These are phyloP conservation scores for Trichoderma arundinaceum DNA, from an alignment of 2,329 filamentous ascomycete genomes.

Conservation along the genomic window DNA sequence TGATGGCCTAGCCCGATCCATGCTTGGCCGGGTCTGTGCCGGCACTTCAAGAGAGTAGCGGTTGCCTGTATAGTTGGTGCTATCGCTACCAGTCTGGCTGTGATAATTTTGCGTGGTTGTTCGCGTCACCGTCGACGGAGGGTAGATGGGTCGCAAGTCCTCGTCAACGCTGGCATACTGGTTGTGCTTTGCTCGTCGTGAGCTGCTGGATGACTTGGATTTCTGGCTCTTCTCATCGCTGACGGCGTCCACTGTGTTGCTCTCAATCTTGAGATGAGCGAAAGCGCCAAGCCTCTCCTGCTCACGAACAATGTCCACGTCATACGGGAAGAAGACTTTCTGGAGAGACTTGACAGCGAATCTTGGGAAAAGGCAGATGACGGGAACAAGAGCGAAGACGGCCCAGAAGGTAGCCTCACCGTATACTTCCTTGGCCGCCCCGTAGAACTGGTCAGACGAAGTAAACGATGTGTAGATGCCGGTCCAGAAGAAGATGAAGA, in stretches of 20 bases:
- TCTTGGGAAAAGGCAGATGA: constrained; percentile 84
- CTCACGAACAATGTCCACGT: constrained; percentile 95
- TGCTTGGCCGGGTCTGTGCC: constrained; percentile 56
- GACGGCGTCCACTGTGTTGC: constrained; percentile 47
- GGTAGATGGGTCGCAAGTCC: constrained; percentile 90
- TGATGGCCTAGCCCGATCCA: constrained; percentile 77
- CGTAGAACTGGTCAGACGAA: constrained; percentile 67
- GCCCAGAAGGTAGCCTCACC: constrained; percentile 86
- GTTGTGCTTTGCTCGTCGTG: constrained; percentile 61
- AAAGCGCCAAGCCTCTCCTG: constrained; percentile 86
- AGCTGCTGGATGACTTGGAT: constrained; percentile 65
- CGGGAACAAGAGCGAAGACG: constrained; percentile 75
- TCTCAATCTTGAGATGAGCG: constrained; percentile 63
- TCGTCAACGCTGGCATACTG: constrained; percentile 75
- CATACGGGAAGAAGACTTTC: constrained; percentile 91
- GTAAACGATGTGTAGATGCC: constrained; percentile 73
- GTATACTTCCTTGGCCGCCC: constrained; percentile 79
- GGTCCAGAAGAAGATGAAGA: constrained; percentile 96
- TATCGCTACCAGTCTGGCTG: constrained; percentile 91
- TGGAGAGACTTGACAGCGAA: constrained; percentile 87
- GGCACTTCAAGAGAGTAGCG: constrained; percentile 57
- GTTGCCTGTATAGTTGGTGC: constrained; percentile 82
- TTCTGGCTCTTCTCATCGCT: constrained; percentile 43
- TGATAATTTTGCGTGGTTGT: constrained; percentile 75
- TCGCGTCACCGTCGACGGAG: constrained; percentile 82